A percentile compares a stretch with the other conserved stretches of the same genome.
Evolutionary conservation across 2,329 filamentous ascomycete species (phyloP).

Genomic region (Trichoderma aggressivum): DNA sequence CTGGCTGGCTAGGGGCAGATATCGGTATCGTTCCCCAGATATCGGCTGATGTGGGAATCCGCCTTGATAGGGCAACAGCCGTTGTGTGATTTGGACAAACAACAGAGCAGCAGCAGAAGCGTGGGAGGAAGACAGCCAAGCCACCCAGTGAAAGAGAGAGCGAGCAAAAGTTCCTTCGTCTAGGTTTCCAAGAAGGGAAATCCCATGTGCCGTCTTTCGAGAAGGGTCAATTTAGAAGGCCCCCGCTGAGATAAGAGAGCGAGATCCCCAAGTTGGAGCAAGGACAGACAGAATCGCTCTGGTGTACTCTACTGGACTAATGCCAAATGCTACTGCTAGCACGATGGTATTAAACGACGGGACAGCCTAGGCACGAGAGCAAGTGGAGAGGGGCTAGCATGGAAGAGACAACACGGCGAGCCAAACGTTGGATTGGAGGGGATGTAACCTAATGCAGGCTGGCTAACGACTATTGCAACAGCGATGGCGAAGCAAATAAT

Average conservation of each 20-base stretch:
- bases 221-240: constrained; percentile 10
- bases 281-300: not conserved
- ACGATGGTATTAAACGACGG: constrained; percentile 10
- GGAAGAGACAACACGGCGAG: constrained; percentile 18
- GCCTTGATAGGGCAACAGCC: constrained; percentile 22
- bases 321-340: not conserved
- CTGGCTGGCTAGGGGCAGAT: constrained; percentile 16
- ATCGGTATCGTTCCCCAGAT: constrained; percentile 24
- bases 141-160: constrained; percentile 31
- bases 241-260: constrained; percentile 22
- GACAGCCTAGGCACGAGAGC: constrained; percentile 18
- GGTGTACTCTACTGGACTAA: not conserved
- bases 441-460: constrained; percentile 26
- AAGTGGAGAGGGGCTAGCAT: constrained; percentile 18
- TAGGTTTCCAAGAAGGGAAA: constrained; percentile 37
- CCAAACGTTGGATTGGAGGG: constrained; percentile 16
- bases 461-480: constrained; percentile 22
- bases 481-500: constrained; percentile 21
- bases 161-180: constrained; percentile 42
- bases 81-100: constrained; percentile 15
- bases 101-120: constrained; percentile 7
- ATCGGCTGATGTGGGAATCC: constrained; percentile 23
- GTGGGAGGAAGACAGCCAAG: constrained; percentile 29
- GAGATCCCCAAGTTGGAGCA: constrained; percentile 14
- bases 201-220: constrained; percentile 29